A percentile compares a stretch with the other conserved stretches of the same genome.
phyloP scores from a whole-genome alignment of 2,329 filamentous ascomycete species.

The Colletotrichum viniferum region DNA sequence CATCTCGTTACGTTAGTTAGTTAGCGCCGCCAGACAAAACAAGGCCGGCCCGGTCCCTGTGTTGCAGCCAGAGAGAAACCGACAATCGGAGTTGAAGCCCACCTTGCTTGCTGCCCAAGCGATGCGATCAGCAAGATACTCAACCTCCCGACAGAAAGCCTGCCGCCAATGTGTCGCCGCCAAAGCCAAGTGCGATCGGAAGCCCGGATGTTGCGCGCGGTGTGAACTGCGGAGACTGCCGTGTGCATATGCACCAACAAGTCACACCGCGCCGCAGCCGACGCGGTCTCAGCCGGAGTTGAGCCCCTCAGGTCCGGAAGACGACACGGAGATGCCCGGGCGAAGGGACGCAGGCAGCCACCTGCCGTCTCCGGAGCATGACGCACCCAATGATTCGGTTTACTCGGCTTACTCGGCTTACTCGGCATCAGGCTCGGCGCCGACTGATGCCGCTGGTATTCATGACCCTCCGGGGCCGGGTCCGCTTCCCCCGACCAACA shows the following conservation, averaged over 20 bases:
- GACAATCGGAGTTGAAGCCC: background rate
- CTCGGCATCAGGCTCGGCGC: background rate
- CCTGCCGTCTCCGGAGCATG: background rate
- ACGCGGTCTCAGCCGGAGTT: background rate
- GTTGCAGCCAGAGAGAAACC: background rate
- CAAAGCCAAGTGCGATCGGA: slow-evolving; percentile 46
- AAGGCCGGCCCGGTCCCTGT: background rate
- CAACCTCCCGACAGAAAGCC: slow-evolving; percentile 42
- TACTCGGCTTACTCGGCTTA: background rate
- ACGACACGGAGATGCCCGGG: background rate
- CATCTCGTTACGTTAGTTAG: background rate
- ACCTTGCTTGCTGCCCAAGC: background rate
- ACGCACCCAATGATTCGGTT: background rate
- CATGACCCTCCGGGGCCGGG: background rate
- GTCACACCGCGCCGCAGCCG: background rate
- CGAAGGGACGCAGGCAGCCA: background rate
- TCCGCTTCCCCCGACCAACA: background rate
- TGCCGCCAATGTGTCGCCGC: slow-evolving; percentile 40
- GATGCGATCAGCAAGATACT: slow-evolving; percentile 31
- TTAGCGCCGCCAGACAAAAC: background rate
- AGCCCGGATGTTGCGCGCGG: slow-evolving; percentile 32
- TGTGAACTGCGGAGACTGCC: slow-evolving; percentile 32
- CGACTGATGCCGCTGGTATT: background rate
- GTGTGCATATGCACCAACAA: slow-evolving; percentile 32
- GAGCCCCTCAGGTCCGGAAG: background rate